phyloP scores from a whole-genome alignment of 805 yeast species.

The Wickerhamomyces strasburgensis region DNA sequence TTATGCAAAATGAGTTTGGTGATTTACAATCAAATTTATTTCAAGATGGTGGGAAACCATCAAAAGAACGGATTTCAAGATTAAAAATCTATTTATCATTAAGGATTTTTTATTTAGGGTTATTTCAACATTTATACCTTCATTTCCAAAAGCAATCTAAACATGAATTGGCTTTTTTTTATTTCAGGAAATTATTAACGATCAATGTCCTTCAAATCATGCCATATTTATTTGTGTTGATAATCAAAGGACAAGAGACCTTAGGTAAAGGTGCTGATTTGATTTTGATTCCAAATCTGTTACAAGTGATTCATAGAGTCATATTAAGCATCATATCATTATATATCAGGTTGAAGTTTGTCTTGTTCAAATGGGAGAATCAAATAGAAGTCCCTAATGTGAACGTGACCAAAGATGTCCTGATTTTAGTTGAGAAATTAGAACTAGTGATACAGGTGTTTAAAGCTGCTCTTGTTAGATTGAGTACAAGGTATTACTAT shows the following conservation, averaged over 20 bases:
- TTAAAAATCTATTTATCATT: slow-evolving; percentile 2
- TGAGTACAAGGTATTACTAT: slow-evolving; percentile 7
- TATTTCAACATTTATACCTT: slow-evolving; percentile 4
- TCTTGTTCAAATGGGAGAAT: slow-evolving; percentile 2
- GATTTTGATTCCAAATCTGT: slow-evolving; percentile 2
- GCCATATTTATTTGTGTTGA: slow-evolving; percentile 4
- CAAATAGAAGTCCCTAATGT: slow-evolving; percentile 1
- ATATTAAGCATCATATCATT: slow-evolving; percentile 3
- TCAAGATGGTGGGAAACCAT: background rate
- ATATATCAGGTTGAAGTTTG: slow-evolving; percentile 8
- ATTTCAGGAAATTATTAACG: slow-evolving; percentile 4
- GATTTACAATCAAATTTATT: background rate
- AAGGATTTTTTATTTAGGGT: slow-evolving; percentile 2
- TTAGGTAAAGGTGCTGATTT: slow-evolving; percentile 2
- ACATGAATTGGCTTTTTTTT: slow-evolving; percentile 5
- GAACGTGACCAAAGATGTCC: background rate
- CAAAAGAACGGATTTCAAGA: background rate
- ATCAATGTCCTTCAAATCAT: slow-evolving; percentile 4
- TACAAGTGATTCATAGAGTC: slow-evolving; percentile 5
- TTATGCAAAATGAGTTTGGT: background rate
- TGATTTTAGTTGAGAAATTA: background rate
- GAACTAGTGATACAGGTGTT: background rate
- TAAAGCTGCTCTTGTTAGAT: slow-evolving; percentile 1
- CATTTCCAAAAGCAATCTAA: slow-evolving; percentile 3
- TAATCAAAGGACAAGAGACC: slow-evolving; percentile 2